Percentiles rank a stretch among this genome's conserved stretches.
phyloP scores from a whole-genome alignment of 768 basidiomycete species.

The Lenzites betulinus region DNA sequence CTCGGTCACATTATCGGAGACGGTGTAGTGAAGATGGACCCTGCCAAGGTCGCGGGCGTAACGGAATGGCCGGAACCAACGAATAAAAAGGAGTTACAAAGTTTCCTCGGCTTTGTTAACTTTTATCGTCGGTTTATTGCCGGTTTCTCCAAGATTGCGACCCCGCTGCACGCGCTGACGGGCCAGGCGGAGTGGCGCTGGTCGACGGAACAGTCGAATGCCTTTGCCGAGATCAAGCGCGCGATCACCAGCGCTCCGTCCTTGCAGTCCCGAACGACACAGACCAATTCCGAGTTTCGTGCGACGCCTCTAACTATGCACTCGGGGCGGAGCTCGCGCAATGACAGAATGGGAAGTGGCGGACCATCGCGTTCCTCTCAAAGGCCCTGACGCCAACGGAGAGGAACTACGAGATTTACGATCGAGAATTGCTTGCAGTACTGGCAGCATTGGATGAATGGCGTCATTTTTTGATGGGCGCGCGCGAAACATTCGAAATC shows the following conservation, averaged over 20 bases:
- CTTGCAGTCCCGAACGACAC: slow-evolving; percentile 3
- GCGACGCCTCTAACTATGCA: slow-evolving; percentile 23
- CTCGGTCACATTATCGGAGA: slow-evolving; percentile 33
- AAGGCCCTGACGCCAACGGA: slow-evolving; percentile 1
- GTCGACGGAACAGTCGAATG: not conserved
- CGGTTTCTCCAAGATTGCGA: slow-evolving; percentile 28
- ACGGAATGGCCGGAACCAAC: slow-evolving; percentile 28
- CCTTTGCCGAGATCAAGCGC: slow-evolving; percentile 3
- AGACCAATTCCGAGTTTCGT: slow-evolving; percentile 13
- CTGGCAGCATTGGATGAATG: slow-evolving; percentile 31
- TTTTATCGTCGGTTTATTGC: slow-evolving; percentile 34
- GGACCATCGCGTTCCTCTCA: slow-evolving; percentile 18
- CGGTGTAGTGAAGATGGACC: slow-evolving; percentile 32
- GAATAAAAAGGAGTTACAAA: slow-evolving; percentile 19
- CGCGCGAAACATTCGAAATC: slow-evolving; percentile 21
- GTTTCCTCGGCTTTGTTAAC: slow-evolving; percentile 32
- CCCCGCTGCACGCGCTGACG: slow-evolving; percentile 17
- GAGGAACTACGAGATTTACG: slow-evolving; percentile 31
- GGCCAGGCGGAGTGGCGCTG: slow-evolving; percentile 1
- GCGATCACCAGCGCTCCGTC: slow-evolving; percentile 2
- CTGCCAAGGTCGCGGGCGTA: slow-evolving; percentile 31
- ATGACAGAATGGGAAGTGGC: slow-evolving; percentile 14
- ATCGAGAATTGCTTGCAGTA: slow-evolving; percentile 42
- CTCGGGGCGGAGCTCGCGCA: slow-evolving; percentile 26
- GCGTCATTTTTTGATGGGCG: slow-evolving; percentile 29